Evolutionary conservation across 129 eudicot genomes (phyloP).

Genomic region (Erigeron canadensis): DNA sequence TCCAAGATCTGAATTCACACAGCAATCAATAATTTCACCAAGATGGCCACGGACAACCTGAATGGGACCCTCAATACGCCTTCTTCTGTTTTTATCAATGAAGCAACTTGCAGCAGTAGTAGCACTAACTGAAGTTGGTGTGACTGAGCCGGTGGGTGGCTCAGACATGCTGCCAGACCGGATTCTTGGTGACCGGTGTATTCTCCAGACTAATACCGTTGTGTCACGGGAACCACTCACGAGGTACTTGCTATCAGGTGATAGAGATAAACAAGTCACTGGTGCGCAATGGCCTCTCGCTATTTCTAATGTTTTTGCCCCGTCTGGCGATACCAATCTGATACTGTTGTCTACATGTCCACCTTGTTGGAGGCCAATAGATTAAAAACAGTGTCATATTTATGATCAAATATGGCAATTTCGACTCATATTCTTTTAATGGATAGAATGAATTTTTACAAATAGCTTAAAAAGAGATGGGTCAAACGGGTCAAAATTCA

Average conservation of each 20-base stretch:
- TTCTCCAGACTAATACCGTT: constrained; percentile 78
- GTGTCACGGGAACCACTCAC: constrained; percentile 90
- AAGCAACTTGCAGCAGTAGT: constrained; percentile 41
- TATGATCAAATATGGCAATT: neutral
- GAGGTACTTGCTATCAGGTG: constrained; percentile 76
- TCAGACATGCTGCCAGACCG: constrained; percentile 44
- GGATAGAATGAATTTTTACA: too few relatives aligned
- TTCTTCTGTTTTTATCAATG: constrained; percentile 49
- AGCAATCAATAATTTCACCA: constrained; percentile 67
- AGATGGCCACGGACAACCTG: constrained; percentile 90
- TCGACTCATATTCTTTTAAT: neutral
- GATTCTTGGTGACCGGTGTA: constrained; percentile 60
- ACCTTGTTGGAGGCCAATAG: constrained; percentile 42
- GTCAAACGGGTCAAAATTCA: neutral
- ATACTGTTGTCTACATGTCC: constrained; percentile 94
- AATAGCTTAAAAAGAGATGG: neutral
- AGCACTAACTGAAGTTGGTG: constrained; percentile 54
- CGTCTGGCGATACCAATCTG: constrained; percentile 76
- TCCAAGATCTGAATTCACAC: constrained; percentile 81
- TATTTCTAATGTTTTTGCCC: constrained; percentile 86
- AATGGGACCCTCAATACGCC: constrained; percentile 87
- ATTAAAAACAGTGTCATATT: constrained; percentile 12
- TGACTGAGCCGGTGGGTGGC: constrained; percentile 45
- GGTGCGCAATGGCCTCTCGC: constrained; percentile 95
- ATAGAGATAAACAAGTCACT: constrained; percentile 76